Evolutionary conservation across 2,329 filamentous ascomycete species (phyloP), one percentile per base, ranked within the genome.

Genomic region (Leptographium procerum): DNA sequence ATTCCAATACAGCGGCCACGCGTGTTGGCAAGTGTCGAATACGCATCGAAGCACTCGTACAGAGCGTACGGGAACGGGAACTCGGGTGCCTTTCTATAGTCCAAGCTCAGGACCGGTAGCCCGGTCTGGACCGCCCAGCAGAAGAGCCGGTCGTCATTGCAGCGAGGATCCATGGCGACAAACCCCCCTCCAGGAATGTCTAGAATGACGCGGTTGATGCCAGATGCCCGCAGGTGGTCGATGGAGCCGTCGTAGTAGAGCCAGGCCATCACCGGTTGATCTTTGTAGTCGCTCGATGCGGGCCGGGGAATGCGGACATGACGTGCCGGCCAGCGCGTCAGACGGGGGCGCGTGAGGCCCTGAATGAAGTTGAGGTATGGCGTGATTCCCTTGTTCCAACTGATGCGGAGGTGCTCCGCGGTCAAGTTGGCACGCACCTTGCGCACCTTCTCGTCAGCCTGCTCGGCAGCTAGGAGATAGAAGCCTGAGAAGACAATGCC

Each of bases 171-270:
- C 94, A 99, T 99, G 22, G 94, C 91, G 14, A 99, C 91, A 64
- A 95, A 99, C 0, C 94, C 94, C 34, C 94, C 94, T 1, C 94
- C 94, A 0, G 94, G 94, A 4, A 97, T 84, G 70, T 99, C 94
- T 40, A 99, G 69, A 1, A 99, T 81, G 31, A 99, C 71, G 65
- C 87, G 87, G 55, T 82, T 85, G 68, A 64, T 57, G 48, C 62
- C 95, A 87, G 48, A 86, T 81, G 66, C 85, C 84, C 52, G 96
- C 75, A 52, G 59, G 7, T 62, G 47, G 28, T 63, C 64, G 9
- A 96, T 72, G 0, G 91, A 87, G 0, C 94, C 94, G 66, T 97
- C 90, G 66, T 91, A 99, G 71, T 96, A 99, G 34, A 99, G 76
- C 91, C 92, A 97, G 1, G 83, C 92, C 59, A 83, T 80, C 1